A percentile compares a stretch with the other conserved stretches of the same genome.
Conservation (phyloP, 2,329 filamentous ascomycete genomes). For the Alternaria alternata region DNA sequence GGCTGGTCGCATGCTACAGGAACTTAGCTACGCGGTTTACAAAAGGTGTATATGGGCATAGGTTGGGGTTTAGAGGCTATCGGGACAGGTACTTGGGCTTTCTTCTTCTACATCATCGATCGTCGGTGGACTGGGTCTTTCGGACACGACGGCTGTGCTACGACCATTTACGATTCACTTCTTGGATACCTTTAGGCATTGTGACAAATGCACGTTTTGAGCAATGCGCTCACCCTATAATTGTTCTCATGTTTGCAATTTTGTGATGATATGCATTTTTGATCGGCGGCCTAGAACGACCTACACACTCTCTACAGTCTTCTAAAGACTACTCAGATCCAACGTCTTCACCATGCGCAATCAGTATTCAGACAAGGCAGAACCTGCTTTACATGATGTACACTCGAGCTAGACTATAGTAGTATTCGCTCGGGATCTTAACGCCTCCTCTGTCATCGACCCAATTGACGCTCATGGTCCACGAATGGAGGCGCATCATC, state of each 20-base stretch:
- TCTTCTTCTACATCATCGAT: not conserved
- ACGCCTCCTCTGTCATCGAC: not conserved
- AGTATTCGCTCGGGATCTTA: not conserved
- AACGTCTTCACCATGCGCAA: no score
- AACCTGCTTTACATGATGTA: not conserved
- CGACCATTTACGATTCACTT: constrained; percentile 11
- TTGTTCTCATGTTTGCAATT: not conserved
- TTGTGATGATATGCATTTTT: not conserved
- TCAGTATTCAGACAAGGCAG: not conserved
- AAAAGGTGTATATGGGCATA: not conserved
- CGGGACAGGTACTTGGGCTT: not conserved
- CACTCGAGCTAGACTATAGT: not conserved
- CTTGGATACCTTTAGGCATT: constrained; percentile 2
- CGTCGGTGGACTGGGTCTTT: constrained; percentile 2
- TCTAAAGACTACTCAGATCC: no score
- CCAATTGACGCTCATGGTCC: not conserved
- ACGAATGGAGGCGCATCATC: not conserved
- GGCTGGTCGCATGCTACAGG: not conserved
- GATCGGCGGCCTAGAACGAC: no score
- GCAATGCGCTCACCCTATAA: not conserved
- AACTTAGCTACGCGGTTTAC: not conserved
- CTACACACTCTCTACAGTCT: no score
- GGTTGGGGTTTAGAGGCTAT: not conserved
- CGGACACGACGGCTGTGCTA: constrained; percentile 1
- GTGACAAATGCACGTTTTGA: constrained; percentile 4